Base-by-base conservation (phyloP, 1,284 basidiomycete genomes). In the Malassezia obtusa region DNA sequence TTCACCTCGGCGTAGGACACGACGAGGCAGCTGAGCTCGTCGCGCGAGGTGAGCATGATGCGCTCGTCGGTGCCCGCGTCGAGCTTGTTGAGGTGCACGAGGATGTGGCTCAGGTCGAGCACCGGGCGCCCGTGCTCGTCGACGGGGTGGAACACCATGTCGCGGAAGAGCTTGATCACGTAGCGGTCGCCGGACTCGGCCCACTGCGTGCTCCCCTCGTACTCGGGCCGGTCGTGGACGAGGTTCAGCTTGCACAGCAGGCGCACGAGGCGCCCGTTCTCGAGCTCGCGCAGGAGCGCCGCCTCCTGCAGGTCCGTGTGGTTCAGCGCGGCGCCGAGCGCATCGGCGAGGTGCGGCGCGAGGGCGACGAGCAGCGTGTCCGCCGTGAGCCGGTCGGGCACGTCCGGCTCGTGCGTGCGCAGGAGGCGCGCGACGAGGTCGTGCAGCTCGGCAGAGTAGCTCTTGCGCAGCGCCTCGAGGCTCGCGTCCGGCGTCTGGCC, bases 201-300 rank as follows among this genome's bases (percentile, higher is more conserved):
- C 92, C 92, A 98, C 10, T 90, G 81, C 2, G 88, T 83, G 71
- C 96, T 92, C 49, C 87, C 84, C 46, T 92, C 52, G 59, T 67
- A 92, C 87, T 96, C 92, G 10, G 92, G 92, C 15, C 94, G 81
- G 74, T 99, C 94, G 75, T 96, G 95, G 77, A 99, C 95, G 75
- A 96, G 96, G 0, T 89, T 88, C 65, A 99, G 85, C 77, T 98
- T 98, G 77, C 84, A 85, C 59, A 98, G 77, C 50, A 98, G 76
- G 40, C 94, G 81, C 24, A 95, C 86, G n/a, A 98, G 79, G 31
- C 94, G 80, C 0, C 86, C 90, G 69, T 99, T 96, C 78, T 98
- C 94, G n/a, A 98, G 79, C 74, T 98, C 92, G 48, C 84, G 82
- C 75, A 84, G 80, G 44, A 98, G 79, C 62, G 91, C 86, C 36